phyloP scores from a whole-genome alignment of 2,329 filamentous ascomycete genomes.

The Trichoderma guizhouense region DNA sequence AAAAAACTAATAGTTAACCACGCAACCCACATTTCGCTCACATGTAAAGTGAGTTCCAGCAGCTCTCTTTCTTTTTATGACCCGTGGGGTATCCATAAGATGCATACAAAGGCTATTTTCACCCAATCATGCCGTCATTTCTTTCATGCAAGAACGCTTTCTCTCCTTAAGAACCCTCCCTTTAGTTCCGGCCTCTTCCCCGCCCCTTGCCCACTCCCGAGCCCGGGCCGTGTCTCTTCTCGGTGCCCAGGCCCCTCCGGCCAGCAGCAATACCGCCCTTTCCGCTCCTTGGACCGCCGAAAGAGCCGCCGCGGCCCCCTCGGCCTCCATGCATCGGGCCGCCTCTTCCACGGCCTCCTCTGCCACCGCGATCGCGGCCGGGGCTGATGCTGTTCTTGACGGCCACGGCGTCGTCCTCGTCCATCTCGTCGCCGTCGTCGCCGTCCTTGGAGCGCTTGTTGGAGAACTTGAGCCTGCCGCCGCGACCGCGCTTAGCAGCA shows the following conservation, averaged over 20 bases:
- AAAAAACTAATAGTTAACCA: not conserved
- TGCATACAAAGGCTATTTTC: constrained; percentile 6
- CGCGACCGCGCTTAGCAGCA: constrained; percentile 59
- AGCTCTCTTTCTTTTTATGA: not conserved
- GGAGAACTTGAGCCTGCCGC: constrained; percentile 68
- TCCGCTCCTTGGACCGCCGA: constrained; percentile 41
- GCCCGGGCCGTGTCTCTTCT: constrained; percentile 43
- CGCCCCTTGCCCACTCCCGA: constrained; percentile 42
- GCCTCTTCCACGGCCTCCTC: constrained; percentile 33
- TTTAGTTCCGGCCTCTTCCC: constrained; percentile 31
- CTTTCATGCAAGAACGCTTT: not conserved
- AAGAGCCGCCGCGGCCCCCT: constrained; percentile 37
- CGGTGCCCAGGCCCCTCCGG: constrained; percentile 49
- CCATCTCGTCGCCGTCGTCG: constrained; percentile 52
- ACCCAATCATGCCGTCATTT: not conserved
- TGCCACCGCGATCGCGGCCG: constrained; percentile 31
- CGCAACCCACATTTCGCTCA: constrained; percentile 4
- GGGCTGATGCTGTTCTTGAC: constrained; percentile 50
- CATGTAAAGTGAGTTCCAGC: not conserved
- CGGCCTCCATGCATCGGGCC: constrained; percentile 33
- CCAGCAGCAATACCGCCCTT: constrained; percentile 46
- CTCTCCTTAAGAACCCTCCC: too few relatives aligned
- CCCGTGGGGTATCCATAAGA: constrained; percentile 16
- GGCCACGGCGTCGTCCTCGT: constrained; percentile 49
- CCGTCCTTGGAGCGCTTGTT: constrained; percentile 54